Evolutionary conservation across 345 rosid species (phyloP), one percentile per base, ranked within the genome.

Genomic region (Firmiana major): DNA sequence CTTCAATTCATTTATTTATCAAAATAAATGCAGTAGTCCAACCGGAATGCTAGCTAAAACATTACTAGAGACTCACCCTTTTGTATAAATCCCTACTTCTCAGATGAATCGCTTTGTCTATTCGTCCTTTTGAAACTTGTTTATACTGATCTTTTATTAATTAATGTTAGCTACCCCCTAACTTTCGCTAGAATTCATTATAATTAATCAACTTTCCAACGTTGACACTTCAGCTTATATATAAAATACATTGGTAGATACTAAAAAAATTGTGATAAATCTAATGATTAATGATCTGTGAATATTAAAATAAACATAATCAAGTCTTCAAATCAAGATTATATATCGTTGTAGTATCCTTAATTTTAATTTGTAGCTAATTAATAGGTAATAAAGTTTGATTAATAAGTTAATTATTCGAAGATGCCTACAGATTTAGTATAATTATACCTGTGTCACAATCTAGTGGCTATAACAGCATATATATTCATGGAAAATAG

Each of bases 151-250:
- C 3, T 63, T 63, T 46, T 78, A 77, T 75, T 66, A 36, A 53
- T 53, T 53, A 51, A 22, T 11, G 80, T 81, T 80, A 80, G 87
- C 75, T 80, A 46, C 28, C 24, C 17, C 49, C 85, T 79, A 72
- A 69, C 79, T 79, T 77, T 83, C 86, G 75, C 38, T 40, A 75
- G 68, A 53, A 38, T 34, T 79, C 46, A 48, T 81, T 71, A 4
- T 54, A 70, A 77, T 74, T 55, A 75, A 58, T 77, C 60, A 53
- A 73, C 75, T 34, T 75, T 53, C 11, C 53, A 77, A 65, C 74
- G 84, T 80, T 83, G 83, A 74, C 84, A 65, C 58, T 62, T 26
- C 57, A 79, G 6, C 81, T 82, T 49, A 55, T 54, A 69, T 24
- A 68, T 45, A 28, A 68, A n/a, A n/a, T n/a, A 24, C 45, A 17